Conservation (phyloP, 2,329 filamentous ascomycete genomes). For the Akanthomyces muscarius region DNA sequence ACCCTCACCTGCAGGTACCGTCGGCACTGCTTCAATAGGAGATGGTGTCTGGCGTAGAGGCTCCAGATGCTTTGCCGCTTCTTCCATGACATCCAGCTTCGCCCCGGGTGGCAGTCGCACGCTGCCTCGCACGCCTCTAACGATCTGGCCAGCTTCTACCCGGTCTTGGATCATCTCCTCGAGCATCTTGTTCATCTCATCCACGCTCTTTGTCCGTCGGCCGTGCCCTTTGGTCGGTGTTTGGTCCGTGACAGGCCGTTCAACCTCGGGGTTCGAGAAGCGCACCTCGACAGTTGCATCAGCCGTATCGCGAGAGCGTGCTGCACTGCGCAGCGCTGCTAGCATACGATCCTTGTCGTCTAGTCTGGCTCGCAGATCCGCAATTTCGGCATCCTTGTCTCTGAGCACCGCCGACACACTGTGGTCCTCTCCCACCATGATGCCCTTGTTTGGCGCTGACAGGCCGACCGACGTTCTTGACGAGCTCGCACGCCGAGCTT, state of each 20-base stretch:
- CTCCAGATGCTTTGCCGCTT: constrained; percentile 35
- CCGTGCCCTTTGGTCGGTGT: constrained; percentile 32
- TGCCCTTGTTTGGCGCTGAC: constrained; percentile 55
- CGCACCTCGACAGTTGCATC: constrained; percentile 46
- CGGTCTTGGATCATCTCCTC: constrained; percentile 95
- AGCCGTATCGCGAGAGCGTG: constrained; percentile 79
- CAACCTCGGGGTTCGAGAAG: constrained; percentile 25
- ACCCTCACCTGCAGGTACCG: constrained; percentile 21
- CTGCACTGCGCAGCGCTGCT: constrained; percentile 75
- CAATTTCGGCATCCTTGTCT: constrained; percentile 91
- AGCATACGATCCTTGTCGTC: constrained; percentile 97
- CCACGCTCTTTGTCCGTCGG: constrained; percentile 65
- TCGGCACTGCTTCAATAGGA: constrained; percentile 20
- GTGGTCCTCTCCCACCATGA: constrained; percentile 73
- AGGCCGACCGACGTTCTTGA: constrained; percentile 78
- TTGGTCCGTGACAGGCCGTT: constrained; percentile 24
- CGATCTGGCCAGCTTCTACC: constrained; percentile 69
- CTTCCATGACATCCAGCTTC: constrained; percentile 35
- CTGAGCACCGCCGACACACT: constrained; percentile 68
- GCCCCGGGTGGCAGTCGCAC: constrained; percentile 53
- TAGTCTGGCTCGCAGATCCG: constrained; percentile 79
- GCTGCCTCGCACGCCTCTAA: constrained; percentile 64
- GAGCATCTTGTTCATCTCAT: constrained; percentile 89
- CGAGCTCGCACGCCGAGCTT: constrained; percentile 85
- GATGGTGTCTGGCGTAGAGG: constrained; percentile 37